Conservation (phyloP, 352 stramenopile species). For the Phytophthora pini region DNA sequence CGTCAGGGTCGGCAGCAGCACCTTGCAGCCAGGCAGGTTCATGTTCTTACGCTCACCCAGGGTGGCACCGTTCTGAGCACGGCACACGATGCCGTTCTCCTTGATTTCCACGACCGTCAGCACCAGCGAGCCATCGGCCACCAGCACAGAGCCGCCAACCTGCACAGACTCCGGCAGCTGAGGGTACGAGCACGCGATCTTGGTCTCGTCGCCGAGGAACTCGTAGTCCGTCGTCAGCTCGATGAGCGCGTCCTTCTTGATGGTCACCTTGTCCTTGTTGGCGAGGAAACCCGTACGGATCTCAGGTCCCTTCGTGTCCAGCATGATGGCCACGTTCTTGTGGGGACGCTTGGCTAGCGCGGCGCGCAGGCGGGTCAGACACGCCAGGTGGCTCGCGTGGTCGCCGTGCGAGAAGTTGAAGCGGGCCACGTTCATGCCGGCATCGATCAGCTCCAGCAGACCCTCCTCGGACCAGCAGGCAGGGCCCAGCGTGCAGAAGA, state of each 20-base stretch:
- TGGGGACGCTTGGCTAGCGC: constrained; percentile 68
- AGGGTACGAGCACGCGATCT: constrained; percentile 95
- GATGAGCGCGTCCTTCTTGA: constrained; percentile 61
- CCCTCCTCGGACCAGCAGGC: constrained; percentile 94
- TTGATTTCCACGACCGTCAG: constrained; percentile 89
- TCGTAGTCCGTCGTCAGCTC: constrained; percentile 75
- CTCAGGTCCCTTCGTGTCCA: constrained; percentile 98
- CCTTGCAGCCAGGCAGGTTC: constrained; percentile 94
- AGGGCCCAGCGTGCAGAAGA: constrained; percentile 92
- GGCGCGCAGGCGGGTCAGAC: constrained; percentile 67
- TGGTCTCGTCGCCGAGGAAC: constrained; percentile 83
- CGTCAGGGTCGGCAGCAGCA: constrained; percentile 93
- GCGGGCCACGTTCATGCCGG: constrained; percentile 97
- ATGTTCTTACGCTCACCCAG: constrained; percentile 97
- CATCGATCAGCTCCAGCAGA: constrained; percentile 89
- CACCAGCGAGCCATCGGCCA: constrained; percentile 95
- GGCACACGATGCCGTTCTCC: constrained; percentile 73
- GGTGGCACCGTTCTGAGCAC: constrained; percentile 84
- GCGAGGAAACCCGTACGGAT: constrained; percentile 93
- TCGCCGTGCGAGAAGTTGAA: constrained; percentile 99
- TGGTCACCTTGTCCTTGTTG: constrained; percentile 81
- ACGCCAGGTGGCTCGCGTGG: constrained; percentile 85
- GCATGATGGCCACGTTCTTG: constrained; percentile 91
- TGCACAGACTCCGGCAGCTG: constrained; percentile 92
- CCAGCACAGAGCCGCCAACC: constrained; percentile 92